phyloP scores from a whole-genome alignment of 257 asterid species.

The Solanum medicagineum region DNA sequence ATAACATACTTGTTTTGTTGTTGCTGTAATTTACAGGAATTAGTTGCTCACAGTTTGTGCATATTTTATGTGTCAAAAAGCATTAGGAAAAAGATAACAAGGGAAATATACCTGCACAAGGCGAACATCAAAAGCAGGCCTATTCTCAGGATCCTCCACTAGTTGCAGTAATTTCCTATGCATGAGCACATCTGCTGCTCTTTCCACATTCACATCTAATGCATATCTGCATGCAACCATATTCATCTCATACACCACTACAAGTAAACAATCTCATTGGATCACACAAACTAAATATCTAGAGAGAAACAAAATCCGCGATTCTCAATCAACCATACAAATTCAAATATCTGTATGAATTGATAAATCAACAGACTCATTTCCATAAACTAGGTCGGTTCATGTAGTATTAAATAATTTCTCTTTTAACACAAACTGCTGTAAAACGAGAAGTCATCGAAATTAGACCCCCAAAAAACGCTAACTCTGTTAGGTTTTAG shows the following conservation, averaged over 20 bases:
- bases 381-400: neutral
- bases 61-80: neutral
- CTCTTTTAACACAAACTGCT: neutral
- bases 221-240: constrained; percentile 20
- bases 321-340: neutral
- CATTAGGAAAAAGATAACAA: neutral
- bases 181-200: constrained; percentile 42
- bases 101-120: constrained; percentile 28
- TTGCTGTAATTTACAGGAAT: neutral
- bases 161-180: constrained; percentile 26
- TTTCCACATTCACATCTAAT: constrained; percentile 46
- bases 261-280: neutral
- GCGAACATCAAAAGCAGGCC: constrained; percentile 36
- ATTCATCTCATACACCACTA: neutral
- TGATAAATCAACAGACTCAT: neutral
- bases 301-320: neutral
- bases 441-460: neutral
- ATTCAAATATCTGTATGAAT: neutral
- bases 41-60: neutral
- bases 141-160: constrained; percentile 30
- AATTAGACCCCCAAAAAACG: neutral
- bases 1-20: neutral
- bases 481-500: constrained; percentile 4
- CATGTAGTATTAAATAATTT: neutral
- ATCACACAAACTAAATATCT: neutral